Base-by-base conservation (phyloP, 345 rosid genomes). In the Ailanthus altissimus region DNA sequence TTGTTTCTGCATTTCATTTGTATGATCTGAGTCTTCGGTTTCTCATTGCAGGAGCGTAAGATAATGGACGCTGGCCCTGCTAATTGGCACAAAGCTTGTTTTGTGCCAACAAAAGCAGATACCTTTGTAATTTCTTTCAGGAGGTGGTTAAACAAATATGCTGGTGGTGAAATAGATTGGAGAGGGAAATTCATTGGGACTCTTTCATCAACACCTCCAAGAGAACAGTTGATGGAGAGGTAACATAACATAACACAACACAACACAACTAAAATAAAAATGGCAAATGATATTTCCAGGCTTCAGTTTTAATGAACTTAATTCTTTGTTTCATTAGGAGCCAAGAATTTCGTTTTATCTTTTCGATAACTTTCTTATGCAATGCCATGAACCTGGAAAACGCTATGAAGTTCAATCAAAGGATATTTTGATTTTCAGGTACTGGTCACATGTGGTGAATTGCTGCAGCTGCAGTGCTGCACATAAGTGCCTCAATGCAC, bases 61-160 rank as follows among this genome's bases (percentile, higher is more conserved):
- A 85, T 94, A 83, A 80, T 78, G 84, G 97, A 87, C 21, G 63
- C 79, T 23, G 94, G 90, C 36, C 59, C 83, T 67, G 76, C 86
- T n/a, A 92, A 92, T 78, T 94, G 97, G 97, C 95, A 88, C 68
- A 92, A 91, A 69, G 88, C 90, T 65, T 93, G 97, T 81, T 94
- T 89, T 69, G 81, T 91, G 74, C 97, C 97, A 42, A 93, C 95
- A 26, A 86, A 90, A 70, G 84, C 98, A 12, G 97, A 93, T 79
- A 92, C 88, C 9, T 84, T 84, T 21, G 92, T 94, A 60, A 88
- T 92, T 67, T 84, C 88, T 43, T 92, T 89, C 84, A 88, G 97
- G 78, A 89, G 86, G 79, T 94, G 98, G 97, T 77, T 89, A 65
- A 91, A 85, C 78, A 94, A 86, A 77, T 89, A 89, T 77, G 83